Percentiles rank a stretch among this genome's conserved stretches.
Evolutionary conservation across 2,329 filamentous ascomycete genomes (phyloP).

Genomic region (Remersonia thermophila): DNA sequence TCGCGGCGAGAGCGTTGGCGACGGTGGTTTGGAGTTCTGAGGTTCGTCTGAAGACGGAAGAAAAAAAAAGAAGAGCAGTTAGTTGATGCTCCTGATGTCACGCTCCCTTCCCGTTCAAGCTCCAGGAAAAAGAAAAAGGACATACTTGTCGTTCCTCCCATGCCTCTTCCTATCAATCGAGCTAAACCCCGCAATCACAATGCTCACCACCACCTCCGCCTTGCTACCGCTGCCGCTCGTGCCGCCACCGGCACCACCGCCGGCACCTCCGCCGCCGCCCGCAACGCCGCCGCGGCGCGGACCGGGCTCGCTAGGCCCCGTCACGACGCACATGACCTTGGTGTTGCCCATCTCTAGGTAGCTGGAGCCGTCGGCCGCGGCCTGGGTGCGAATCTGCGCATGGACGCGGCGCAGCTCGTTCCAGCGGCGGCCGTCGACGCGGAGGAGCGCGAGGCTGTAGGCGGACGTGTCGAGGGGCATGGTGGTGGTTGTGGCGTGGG

Average conservation of each 20-base stretch:
- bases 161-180: slow-evolving; percentile 73
- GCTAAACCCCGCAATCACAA: slow-evolving; percentile 78
- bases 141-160: slow-evolving; percentile 66
- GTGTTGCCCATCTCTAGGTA: slow-evolving; percentile 98
- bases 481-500: slow-evolving; percentile 1
- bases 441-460: slow-evolving; percentile 74
- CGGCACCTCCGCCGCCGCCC: slow-evolving; percentile 27
- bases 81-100: not conserved
- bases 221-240: slow-evolving; percentile 28
- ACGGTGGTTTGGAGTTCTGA: slow-evolving; percentile 73
- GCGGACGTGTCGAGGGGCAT: slow-evolving; percentile 95
- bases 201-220: slow-evolving; percentile 65
- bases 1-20: slow-evolving; percentile 60
- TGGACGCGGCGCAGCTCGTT: slow-evolving; percentile 87
- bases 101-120: too few relatives aligned
- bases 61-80: too few relatives aligned
- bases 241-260: slow-evolving; percentile 18
- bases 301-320: slow-evolving; percentile 62
- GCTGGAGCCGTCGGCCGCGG: slow-evolving; percentile 81
- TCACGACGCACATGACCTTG: slow-evolving; percentile 86
- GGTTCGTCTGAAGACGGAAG: slow-evolving; percentile 63
- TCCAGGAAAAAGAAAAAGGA: too few relatives aligned
- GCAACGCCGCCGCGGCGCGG: slow-evolving; percentile 32
- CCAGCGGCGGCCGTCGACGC: slow-evolving; percentile 80
- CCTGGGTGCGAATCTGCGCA: slow-evolving; percentile 83